Conservation (phyloP, 1,139 yeast species). For the Magnusiomyces fungicola region DNA sequence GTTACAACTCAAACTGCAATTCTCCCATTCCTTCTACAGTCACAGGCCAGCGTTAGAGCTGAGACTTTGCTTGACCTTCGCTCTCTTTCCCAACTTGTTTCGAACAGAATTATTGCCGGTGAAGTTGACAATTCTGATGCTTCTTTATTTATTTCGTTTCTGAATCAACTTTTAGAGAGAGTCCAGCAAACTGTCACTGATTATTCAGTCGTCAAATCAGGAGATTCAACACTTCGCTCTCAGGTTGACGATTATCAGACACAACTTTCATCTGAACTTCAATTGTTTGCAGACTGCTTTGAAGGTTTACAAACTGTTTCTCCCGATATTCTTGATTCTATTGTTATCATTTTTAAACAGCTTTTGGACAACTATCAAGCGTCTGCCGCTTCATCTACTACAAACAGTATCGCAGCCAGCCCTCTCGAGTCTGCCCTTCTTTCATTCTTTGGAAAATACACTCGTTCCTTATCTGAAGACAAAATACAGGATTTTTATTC, state of each 20-base stretch:
- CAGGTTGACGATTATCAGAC: not conserved
- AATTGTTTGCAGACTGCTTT: constrained; percentile 6
- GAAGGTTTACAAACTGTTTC: constrained; percentile 3
- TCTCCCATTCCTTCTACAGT: constrained; percentile 20
- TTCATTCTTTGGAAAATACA: constrained; percentile 3
- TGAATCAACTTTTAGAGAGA: constrained; percentile 6
- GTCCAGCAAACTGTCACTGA: not conserved
- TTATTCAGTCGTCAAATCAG: not conserved
- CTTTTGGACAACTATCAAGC: not conserved
- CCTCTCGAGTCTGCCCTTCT: constrained; percentile 2
- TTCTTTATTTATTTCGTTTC: constrained; percentile 5
- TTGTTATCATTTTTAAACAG: constrained; percentile 1
- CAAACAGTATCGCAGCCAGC: not conserved
- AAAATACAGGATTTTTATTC: not conserved
- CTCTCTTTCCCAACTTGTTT: constrained; percentile 16
- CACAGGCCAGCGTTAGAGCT: constrained; percentile 23
- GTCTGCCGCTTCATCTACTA: not conserved
- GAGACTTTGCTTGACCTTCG: constrained; percentile 24
- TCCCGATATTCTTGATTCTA: not conserved
- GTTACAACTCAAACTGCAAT: constrained; percentile 18
- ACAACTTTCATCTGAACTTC: not conserved
- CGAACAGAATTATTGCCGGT: constrained; percentile 3
- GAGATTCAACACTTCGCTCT: not conserved
- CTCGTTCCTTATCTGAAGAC: not conserved
- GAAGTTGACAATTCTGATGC: not conserved